Percentiles rank a stretch among this genome's conserved stretches.
These are phyloP conservation scores for Boletus rubroflammeus DNA, from an alignment of 768 basidiomycete genomes.

Conservation along the genomic window DNA sequence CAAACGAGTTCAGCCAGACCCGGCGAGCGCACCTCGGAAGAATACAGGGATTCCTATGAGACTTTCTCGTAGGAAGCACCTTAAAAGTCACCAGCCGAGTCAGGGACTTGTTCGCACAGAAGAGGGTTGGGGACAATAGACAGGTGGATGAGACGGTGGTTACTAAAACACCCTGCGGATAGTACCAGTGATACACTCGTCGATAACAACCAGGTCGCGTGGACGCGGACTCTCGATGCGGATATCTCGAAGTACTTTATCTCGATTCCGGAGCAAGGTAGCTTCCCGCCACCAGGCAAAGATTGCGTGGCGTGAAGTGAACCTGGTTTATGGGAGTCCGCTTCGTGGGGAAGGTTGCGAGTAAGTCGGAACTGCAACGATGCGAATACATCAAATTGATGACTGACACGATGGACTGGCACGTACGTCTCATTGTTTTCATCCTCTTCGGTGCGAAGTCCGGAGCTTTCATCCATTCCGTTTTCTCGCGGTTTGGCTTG, in stretches of 20 bases:
- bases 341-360: slow-evolving; percentile 93
- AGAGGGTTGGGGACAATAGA: slow-evolving; percentile 4
- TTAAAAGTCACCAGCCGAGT: not conserved
- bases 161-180: not conserved
- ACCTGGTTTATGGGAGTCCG: slow-evolving; percentile 89
- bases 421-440: slow-evolving; percentile 72
- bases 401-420: not conserved
- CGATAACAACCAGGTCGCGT: not conserved
- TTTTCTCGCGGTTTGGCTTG: slow-evolving; percentile 57
- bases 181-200: not conserved
- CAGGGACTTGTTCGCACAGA: not conserved
- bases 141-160: not conserved
- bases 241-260: slow-evolving; percentile 20
- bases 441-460: slow-evolving; percentile 39
- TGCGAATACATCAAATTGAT: not conserved
- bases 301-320: slow-evolving; percentile 92
- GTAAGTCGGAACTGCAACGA: slow-evolving; percentile 65
- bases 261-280: slow-evolving; percentile 60
- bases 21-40: not conserved
- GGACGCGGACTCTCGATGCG: not conserved
- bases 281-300: slow-evolving; percentile 83
- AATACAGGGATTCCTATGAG: not conserved
- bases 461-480: slow-evolving; percentile 37
- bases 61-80: not conserved
- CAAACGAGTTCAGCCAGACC: not conserved